Conservation (phyloP, 2,329 filamentous ascomycete species). For the Teratosphaeria destructans region DNA sequence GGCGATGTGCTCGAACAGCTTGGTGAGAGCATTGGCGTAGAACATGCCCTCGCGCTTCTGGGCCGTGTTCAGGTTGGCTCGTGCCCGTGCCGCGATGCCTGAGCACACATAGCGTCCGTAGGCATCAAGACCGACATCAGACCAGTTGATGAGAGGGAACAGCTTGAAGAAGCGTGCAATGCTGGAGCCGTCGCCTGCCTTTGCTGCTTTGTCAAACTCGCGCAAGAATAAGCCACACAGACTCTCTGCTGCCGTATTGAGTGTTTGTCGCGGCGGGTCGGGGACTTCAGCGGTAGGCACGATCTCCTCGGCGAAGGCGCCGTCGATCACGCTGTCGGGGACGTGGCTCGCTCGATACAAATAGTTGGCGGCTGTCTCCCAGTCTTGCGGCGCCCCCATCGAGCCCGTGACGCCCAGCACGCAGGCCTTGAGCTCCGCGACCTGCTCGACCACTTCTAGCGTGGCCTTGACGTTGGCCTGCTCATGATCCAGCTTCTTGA, state of each 20-base stretch:
- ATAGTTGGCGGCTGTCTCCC: conserved; percentile 91
- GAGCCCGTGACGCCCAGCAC: conserved; percentile 88
- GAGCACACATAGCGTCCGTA: conserved; percentile 95
- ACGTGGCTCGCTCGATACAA: conserved; percentile 68
- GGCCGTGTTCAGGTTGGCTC: conserved; percentile 61
- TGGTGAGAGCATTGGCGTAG: conserved; percentile 82
- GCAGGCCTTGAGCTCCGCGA: conserved; percentile 92
- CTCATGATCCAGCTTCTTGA: conserved; percentile 80
- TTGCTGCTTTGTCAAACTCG: conserved; percentile 87
- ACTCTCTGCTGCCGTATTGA: conserved; percentile 79
- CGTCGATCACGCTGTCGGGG: conserved; percentile 67
- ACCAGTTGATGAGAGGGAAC: conserved; percentile 83
- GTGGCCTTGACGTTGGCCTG: conserved; percentile 87
- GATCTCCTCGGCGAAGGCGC: conserved; percentile 80
- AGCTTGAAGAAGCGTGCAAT: conserved; percentile 97
- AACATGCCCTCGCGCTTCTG: conserved; percentile 71
- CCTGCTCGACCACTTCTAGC: conserved; percentile 84
- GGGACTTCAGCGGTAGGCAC: conserved; percentile 94
- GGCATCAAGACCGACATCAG: conserved; percentile 82
- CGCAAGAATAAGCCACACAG: conserved; percentile 82
- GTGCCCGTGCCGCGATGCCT: conserved; percentile 76
- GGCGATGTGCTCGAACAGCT: conserved; percentile 93
- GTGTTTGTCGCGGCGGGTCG: conserved; percentile 75
- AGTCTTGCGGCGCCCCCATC: conserved; percentile 97
- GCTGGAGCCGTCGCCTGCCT: conserved; percentile 74